phyloP scores from a whole-genome alignment of 1,284 basidiomycete species.

The Golubevia sp. region DNA sequence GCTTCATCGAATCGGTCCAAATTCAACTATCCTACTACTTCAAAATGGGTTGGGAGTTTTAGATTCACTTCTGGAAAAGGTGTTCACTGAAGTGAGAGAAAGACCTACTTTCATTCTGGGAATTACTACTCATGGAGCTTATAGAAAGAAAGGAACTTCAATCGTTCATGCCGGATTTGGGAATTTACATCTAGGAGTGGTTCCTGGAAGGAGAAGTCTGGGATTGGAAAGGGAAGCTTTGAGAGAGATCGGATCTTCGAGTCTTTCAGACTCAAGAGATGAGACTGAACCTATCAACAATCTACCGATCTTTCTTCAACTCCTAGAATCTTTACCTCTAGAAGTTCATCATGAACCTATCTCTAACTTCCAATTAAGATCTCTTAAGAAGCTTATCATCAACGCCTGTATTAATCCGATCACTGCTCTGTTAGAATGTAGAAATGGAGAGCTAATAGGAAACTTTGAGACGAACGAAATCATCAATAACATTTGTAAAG shows the following conservation, averaged over 20 bases:
- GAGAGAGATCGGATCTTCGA: too few species aligned
- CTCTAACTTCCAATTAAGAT: conserved; percentile 40
- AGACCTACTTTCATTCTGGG: conserved; percentile 87
- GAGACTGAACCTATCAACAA: too few species aligned
- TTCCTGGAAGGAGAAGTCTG: not conserved
- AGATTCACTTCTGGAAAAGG: conserved; percentile 72
- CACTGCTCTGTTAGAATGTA: conserved; percentile 54
- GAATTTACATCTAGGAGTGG: not conserved
- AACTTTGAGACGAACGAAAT: conserved; percentile 15
- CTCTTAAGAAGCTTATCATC: conserved; percentile 50
- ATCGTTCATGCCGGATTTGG: not conserved
- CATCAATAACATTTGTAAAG: not conserved
- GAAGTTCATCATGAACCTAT: conserved; percentile 52
- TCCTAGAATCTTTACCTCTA: conserved; percentile 28
- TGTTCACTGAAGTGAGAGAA: conserved; percentile 75
- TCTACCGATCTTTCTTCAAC: too few species aligned
- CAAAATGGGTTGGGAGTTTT: conserved; percentile 91
- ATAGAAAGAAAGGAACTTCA: conserved; percentile 57
- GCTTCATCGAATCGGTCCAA: conserved; percentile 70
- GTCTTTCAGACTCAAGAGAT: too few species aligned
- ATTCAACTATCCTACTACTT: conserved; percentile 82
- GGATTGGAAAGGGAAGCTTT: not conserved
- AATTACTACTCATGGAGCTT: conserved; percentile 78
- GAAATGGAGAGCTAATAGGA: conserved; percentile 52
- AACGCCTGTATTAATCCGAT: conserved; percentile 60